A percentile compares a stretch with the other conserved stretches of the same genome.
Conservation (phyloP, 306 rosid species). For the Sesbania bispinosa region DNA sequence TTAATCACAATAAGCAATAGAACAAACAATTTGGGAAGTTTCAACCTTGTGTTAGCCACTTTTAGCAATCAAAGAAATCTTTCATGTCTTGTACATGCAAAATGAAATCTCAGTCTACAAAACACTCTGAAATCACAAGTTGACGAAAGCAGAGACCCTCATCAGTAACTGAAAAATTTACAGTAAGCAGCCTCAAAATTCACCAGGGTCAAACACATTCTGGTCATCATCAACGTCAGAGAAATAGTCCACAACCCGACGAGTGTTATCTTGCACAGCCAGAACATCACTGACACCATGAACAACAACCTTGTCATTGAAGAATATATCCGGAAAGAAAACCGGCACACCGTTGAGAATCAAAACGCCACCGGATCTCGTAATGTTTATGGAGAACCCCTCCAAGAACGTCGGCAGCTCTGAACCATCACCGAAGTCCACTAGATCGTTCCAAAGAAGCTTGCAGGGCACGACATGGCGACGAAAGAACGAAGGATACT, state of each 20-base stretch:
- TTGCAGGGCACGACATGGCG: constrained; percentile 75
- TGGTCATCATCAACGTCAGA: constrained; percentile 8
- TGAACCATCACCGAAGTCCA: constrained; percentile 36
- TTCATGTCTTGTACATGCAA: neutral
- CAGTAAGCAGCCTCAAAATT: constrained; percentile 33
- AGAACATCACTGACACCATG: constrained; percentile 67
- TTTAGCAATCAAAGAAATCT: neutral
- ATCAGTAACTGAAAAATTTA: constrained; percentile 4
- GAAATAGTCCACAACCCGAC: constrained; percentile 2
- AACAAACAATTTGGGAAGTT: neutral
- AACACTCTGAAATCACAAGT: neutral
- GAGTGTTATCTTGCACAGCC: neutral
- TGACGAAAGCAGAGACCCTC: neutral
- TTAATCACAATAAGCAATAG: neutral
- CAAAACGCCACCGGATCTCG: constrained; percentile 48
- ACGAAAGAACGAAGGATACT: constrained; percentile 49
- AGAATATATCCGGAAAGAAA: constrained; percentile 44
- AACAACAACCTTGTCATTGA: constrained; percentile 51
- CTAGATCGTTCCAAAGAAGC: constrained; percentile 62
- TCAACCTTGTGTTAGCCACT: neutral
- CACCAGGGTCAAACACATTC: constrained; percentile 28
- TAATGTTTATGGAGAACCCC: constrained; percentile 46
- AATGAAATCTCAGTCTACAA: constrained; percentile 1
- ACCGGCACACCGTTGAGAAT: constrained; percentile 58
- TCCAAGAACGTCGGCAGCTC: constrained; percentile 51